phyloP scores from a whole-genome alignment of 2,329 filamentous ascomycete genomes.

The Thielaviopsis populi region DNA sequence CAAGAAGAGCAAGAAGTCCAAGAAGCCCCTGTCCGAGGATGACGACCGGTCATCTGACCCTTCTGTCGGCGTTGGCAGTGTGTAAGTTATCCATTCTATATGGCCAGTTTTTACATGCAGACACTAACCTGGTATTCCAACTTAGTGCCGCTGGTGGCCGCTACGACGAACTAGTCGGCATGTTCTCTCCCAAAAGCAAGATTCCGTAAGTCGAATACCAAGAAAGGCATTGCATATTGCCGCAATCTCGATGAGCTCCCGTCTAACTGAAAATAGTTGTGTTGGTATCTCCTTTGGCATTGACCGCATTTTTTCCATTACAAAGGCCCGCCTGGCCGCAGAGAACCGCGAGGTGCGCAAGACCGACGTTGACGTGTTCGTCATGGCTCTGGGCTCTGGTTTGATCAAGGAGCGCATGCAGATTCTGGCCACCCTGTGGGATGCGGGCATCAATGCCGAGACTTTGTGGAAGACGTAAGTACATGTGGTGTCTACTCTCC shows the following conservation, averaged over 20 bases:
- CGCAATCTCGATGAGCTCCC: background rate
- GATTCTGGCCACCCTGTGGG: slow-evolving; percentile 63
- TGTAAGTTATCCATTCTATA: slow-evolving; percentile 25
- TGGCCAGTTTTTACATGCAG: background rate
- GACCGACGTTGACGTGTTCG: slow-evolving; percentile 75
- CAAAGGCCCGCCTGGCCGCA: slow-evolving; percentile 57
- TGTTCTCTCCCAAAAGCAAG: slow-evolving; percentile 74
- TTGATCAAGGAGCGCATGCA: slow-evolving; percentile 72
- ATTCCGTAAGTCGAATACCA: slow-evolving; percentile 40
- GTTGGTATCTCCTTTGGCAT: slow-evolving; percentile 72
- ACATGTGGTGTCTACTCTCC: background rate
- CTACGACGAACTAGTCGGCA: slow-evolving; percentile 85
- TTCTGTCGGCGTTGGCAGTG: slow-evolving; percentile 69
- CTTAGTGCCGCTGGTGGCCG: slow-evolving; percentile 60
- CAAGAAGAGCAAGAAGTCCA: slow-evolving; percentile 32
- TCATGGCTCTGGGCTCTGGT: slow-evolving; percentile 85
- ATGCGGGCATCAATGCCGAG: slow-evolving; percentile 81
- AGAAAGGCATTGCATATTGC: background rate
- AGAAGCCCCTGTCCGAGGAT: slow-evolving; percentile 34
- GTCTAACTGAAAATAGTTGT: slow-evolving; percentile 20
- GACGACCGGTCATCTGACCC: slow-evolving; percentile 63
- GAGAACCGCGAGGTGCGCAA: slow-evolving; percentile 42
- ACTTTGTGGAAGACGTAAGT: slow-evolving; percentile 57
- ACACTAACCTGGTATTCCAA: background rate
- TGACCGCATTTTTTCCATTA: slow-evolving; percentile 88